Evolutionary conservation across 768 basidiomycete genomes (phyloP), one percentile per base, ranked within the genome.

Genomic region (Termitomyces bulborhizus): DNA sequence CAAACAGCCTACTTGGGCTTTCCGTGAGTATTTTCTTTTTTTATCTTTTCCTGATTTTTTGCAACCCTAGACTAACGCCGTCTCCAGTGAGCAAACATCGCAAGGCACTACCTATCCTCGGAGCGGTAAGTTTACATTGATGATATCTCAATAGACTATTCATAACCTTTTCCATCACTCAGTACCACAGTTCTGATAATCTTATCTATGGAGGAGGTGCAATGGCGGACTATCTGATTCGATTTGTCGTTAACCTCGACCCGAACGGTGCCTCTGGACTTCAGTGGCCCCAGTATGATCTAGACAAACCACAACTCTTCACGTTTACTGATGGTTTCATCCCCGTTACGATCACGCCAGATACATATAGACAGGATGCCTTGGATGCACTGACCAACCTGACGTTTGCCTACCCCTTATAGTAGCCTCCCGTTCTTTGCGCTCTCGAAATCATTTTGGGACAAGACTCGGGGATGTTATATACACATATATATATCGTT

Each of bases 211-310:
- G 66, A 1, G 71, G 65, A 2, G 69, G 70, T 18, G 76, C 78
- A 55, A 65, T 81, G 61, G 63, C 74, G 4, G 75, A 79, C 60
- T 75, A 76, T 58, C 67, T 81, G 18, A 71, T 80, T 50, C 69
- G 73, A 45, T 80, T 79, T 56, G 71, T 66, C 12, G 65, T 60
- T 42, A 71, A 62, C 12, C 73, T 76, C 43, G 61, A 81, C 60
- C 80, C 74, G 1, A 83, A 83, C 58, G 70, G 66, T 1, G 55
- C 58, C 3, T 65, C 63, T 4, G 71, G 69, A 21, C 29, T 73
- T 18, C 60, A 63, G 16, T 82, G 79, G 80, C 79, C 80, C 0
- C 67, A 68, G 49, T 81, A 79, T 48, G 69, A 67, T 6, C 58
- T 66, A 0, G 56, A 42, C 0, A 61, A 67, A 16, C 72, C 73